Evolutionary conservation across 208 protist species (phyloP), one percentile per base, ranked within the genome.

Genomic region (Trypanosoma melophagium): DNA sequence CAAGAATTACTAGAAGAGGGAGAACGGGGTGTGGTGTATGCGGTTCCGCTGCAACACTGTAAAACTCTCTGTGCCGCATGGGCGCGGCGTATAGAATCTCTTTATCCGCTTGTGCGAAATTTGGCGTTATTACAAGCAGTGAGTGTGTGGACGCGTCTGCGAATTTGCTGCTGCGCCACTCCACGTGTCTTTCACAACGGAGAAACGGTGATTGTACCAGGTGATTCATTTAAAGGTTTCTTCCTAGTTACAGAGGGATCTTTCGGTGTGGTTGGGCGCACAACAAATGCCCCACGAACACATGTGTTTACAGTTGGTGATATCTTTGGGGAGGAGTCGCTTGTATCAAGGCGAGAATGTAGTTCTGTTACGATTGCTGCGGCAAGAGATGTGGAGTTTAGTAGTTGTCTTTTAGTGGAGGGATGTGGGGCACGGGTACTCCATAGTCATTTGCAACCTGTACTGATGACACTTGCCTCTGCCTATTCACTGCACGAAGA

Each of bases 301-400:
- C 60, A 70, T 9, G 79, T 71, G 52, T 80, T 92, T 42, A 65
- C 44, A 25, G 42, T 50, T 40, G 74, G 69, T 25, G 86, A 92
- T 59, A 76, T 89, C 12, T 87, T 92, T 53, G 83, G 83, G 7
- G 69, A 80, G 24, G 86, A 92, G 69, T 38, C 83, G 10, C 44
- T 88, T 24, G 64, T 91, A 19, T 60, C 80, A 10, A 62, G 78
- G 3, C 70, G 77, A 28, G 47, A 62, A 22, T 75, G 76, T 47
- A 91, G 77, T 65, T 91, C 85, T 22, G 85, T 91, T 7, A 45
- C 70, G 38, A 72, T 91, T 42, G 70, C 77, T 44, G 80, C 80
- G 1, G 81, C 76, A 17, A 73, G 63, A 44, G 17, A 51, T 42
- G 22, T 14, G 31, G 47, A 62, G 9, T 22, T 21, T 13, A 80